phyloP scores from a whole-genome alignment of 2,329 filamentous ascomycete genomes.

The Sporothrix humicola region DNA sequence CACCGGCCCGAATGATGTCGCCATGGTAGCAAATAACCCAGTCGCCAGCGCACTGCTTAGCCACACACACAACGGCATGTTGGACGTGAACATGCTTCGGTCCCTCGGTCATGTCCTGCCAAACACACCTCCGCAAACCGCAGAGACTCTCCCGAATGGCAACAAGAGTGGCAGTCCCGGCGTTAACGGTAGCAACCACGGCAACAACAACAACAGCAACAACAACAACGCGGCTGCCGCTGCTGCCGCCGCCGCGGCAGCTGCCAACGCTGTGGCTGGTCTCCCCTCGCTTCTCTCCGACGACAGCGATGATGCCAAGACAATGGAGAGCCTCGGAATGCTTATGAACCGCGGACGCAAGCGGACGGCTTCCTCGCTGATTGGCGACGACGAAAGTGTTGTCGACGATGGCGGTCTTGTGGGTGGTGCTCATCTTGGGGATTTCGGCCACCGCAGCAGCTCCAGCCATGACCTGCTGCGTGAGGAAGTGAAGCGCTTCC shows the following conservation, averaged over 20 bases:
- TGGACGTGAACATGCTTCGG: conserved; percentile 29
- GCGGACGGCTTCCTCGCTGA: conserved; percentile 33
- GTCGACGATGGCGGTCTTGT: conserved; percentile 32
- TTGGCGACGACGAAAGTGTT: conserved; percentile 26
- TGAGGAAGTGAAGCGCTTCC: conserved; percentile 69
- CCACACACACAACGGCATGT: background rate
- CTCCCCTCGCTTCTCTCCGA: conserved; percentile 28
- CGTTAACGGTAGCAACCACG: background rate
- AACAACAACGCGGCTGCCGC: conserved; percentile 3
- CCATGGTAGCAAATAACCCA: background rate
- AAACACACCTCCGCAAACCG: background rate
- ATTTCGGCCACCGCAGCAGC: conserved; percentile 42
- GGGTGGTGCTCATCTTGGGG: too few species aligned
- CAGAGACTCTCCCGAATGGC: background rate
- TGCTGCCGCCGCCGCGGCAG: conserved; percentile 14
- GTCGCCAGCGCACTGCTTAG: conserved; percentile 16
- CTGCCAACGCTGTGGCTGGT: conserved; percentile 24
- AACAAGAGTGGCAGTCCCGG: background rate
- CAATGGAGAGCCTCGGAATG: conserved; percentile 32
- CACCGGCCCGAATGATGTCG: background rate
- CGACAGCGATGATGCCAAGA: conserved; percentile 31
- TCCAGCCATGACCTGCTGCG: conserved; percentile 58
- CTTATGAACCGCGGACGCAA: conserved; percentile 28
- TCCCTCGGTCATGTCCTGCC: conserved; percentile 29
- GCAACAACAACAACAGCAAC: conserved; percentile 3